Evolutionary conservation across 495 filamentous ascomycete species (phyloP).

Genomic region (Aspergillus baeticus): DNA sequence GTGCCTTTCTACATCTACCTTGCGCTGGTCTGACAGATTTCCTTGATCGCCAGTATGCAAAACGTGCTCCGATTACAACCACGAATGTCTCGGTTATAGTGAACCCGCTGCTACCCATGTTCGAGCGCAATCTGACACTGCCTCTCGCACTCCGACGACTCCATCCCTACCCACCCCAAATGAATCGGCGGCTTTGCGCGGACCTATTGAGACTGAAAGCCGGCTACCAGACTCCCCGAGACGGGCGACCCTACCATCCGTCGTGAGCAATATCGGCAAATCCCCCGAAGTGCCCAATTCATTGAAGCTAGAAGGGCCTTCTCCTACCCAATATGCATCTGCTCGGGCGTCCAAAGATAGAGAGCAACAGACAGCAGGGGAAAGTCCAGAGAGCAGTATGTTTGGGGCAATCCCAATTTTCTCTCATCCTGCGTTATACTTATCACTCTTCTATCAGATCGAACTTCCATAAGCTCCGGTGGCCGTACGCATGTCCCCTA

Average conservation of each 20-base stretch:
- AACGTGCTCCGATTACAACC: conserved; percentile 73
- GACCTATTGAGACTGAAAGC: conserved; percentile 24
- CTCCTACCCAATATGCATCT: conserved; percentile 22
- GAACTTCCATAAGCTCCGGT: conserved; percentile 40
- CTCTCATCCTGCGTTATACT: conserved; percentile 10
- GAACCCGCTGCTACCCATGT: conserved; percentile 66
- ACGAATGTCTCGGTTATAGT: conserved; percentile 67
- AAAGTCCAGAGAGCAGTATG: conserved; percentile 45
- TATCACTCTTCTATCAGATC: conserved; percentile 24
- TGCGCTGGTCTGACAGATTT: background rate
- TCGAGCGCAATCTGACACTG: conserved; percentile 38
- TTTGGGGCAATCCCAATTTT: conserved; percentile 1
- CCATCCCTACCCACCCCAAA: conserved; percentile 19
- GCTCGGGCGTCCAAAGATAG: conserved; percentile 29
- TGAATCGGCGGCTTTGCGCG: conserved; percentile 20
- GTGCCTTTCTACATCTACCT: background rate
- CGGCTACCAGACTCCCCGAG: conserved; percentile 29
- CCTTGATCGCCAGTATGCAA: conserved; percentile 51
- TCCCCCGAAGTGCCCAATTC: conserved; percentile 18
- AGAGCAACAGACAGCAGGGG: conserved; percentile 28
- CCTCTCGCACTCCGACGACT: conserved; percentile 25
- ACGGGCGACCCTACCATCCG: conserved; percentile 8
- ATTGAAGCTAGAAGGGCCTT: conserved; percentile 20
- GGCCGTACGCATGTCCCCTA: conserved; percentile 72
- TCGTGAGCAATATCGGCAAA: conserved; percentile 13